A percentile compares a stretch with the other conserved stretches of the same genome.
Conservation (phyloP, 2,329 filamentous ascomycete genomes). For the Periconia sp. region DNA sequence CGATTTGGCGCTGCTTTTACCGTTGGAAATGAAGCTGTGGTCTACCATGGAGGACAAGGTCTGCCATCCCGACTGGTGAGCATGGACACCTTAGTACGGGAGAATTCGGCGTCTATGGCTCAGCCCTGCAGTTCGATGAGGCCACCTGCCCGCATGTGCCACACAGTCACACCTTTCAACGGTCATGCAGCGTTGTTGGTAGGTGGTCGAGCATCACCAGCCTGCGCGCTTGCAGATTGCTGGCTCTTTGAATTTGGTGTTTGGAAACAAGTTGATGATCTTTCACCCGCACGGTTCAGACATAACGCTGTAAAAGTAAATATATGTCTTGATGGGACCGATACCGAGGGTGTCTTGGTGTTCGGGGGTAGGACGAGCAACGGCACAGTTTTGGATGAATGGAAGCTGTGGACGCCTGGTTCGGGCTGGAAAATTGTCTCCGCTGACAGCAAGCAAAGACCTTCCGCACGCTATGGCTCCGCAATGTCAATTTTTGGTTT, state of each 20-base stretch:
- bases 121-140: conserved; percentile 37
- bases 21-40: conserved; percentile 33
- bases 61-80: conserved; percentile 51
- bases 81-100: conserved; percentile 42
- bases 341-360: conserved; percentile 44
- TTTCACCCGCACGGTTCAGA: conserved; percentile 74
- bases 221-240: conserved; percentile 68
- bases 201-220: conserved; percentile 79
- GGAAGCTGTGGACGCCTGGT: conserved; percentile 49
- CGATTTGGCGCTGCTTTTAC: conserved; percentile 45
- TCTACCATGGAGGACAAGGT: conserved; percentile 50
- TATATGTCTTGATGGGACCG: conserved; percentile 40
- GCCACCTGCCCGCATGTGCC: conserved; percentile 62
- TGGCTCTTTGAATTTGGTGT: conserved; percentile 68
- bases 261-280: conserved; percentile 66
- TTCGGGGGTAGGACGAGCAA: conserved; percentile 50
- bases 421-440: conserved; percentile 55
- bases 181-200: conserved; percentile 63
- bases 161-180: conserved; percentile 70
- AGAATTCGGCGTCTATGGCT: conserved; percentile 22
- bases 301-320: conserved; percentile 63
- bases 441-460: conserved; percentile 34
- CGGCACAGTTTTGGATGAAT: conserved; percentile 46
- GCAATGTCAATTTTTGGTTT: conserved; percentile 50
- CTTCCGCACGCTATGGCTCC: conserved; percentile 59